Evolutionary conservation across 2,329 filamentous ascomycete species (phyloP).

Genomic region (Fusarium abutilonis): DNA sequence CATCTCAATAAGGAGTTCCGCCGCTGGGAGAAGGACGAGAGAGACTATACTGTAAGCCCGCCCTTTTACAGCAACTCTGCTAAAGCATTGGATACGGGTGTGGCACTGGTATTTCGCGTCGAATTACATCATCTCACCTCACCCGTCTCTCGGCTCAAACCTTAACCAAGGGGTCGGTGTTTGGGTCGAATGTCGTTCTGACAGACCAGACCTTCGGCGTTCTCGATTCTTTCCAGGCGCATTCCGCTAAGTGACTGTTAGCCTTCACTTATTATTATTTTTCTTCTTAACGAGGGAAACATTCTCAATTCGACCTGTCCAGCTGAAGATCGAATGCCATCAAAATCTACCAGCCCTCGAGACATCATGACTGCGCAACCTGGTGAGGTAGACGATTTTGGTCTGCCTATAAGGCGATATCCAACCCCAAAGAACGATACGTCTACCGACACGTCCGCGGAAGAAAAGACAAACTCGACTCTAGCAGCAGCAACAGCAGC

Average conservation of each 20-base stretch:
- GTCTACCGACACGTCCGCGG: constrained; percentile 25
- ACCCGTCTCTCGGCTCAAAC: constrained; percentile 24
- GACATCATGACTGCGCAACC: constrained; percentile 41
- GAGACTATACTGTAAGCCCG: constrained; percentile 17
- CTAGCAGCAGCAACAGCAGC: constrained; percentile 10
- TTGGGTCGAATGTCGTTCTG: constrained; percentile 35
- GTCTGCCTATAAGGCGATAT: constrained; percentile 69
- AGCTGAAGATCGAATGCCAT: constrained; percentile 16
- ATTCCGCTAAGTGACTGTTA: constrained; percentile 34
- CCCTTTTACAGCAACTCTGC: constrained; percentile 18
- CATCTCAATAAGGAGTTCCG: constrained; percentile 37
- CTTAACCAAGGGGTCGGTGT: constrained; percentile 31
- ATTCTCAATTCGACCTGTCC: constrained; percentile 6
- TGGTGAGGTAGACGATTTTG: constrained; percentile 74
- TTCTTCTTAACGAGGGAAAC: constrained; percentile 2
- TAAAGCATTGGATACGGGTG: constrained; percentile 8
- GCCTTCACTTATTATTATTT: constrained; percentile 1
- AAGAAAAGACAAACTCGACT: constrained; percentile 14
- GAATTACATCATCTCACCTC: constrained; percentile 25
- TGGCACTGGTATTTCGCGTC: constrained; percentile 11
- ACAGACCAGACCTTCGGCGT: constrained; percentile 40
- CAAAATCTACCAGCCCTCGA: constrained; percentile 13
- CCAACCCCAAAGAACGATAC: constrained; percentile 46
- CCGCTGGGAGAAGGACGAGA: constrained; percentile 29
- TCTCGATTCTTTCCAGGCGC: constrained; percentile 38